Evolutionary conservation across 257 asterid species (phyloP), one percentile per base, ranked within the genome.

Genomic region (Lavandula angustifolia): DNA sequence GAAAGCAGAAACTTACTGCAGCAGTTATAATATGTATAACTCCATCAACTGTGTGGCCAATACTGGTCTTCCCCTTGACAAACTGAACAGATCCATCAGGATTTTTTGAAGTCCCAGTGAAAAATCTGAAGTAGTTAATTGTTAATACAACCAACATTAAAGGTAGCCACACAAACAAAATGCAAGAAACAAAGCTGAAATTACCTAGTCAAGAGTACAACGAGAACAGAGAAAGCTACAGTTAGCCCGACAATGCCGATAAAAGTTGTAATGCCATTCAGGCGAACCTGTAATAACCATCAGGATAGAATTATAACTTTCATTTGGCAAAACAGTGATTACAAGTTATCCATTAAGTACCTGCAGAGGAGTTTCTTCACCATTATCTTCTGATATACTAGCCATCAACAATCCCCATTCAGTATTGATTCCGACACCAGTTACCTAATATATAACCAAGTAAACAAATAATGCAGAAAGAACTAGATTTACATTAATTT

Each of bases 331-430:
- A 47, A 38, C 7, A 9, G 56, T 41, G 47, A 52, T 17, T 49
- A 60, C 55, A 35, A 14, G 57, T 35, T 40, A 46, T 29, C 47
- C 46, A 16, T 10, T 34, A 62, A 43, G 43, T 75, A 92, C 98
- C 99, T 92, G 99, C 78, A 92, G 74, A 9, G 97, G 99, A 57
- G 97, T 92, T 84, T 89, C 99, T 87, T 87, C 99, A 64, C 95
- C 96, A n/a, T 67, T 89, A 77, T 92, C 99, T 82, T 92, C 97
- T 62, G 96, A 87, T 72, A 92, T 85, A 67, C 92, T 92, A 6
- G 97, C 94, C 97, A 92, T 89, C 83, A 92, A 67, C 79, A 92
- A 78, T 76, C 99, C 99, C 99, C 99, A 92, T 65, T 92, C 99
- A 9, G 99, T 92, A 75, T 87, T 89, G 42, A 92, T 80, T 70